Evolutionary conservation across 495 filamentous ascomycete genomes (phyloP).

Genomic region (Hypoxylon fragiforme): DNA sequence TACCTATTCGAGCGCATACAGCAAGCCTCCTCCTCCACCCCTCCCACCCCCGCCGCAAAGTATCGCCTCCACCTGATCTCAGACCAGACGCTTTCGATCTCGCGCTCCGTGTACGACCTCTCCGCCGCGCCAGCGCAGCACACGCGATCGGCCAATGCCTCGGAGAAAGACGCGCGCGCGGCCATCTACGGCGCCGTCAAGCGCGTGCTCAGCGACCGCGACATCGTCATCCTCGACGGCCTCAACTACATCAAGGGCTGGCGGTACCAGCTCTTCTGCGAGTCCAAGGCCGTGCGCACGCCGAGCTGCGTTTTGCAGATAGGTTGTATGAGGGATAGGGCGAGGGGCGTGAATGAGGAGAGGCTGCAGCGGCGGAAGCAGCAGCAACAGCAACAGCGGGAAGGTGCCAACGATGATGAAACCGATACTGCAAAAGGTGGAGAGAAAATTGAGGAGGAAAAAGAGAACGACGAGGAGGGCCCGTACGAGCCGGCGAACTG

Average conservation of each 20-base stretch:
- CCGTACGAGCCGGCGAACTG: conserved; percentile 70
- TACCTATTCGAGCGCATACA: conserved; percentile 64
- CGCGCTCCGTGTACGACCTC: conserved; percentile 65
- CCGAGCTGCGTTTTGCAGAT: conserved; percentile 85
- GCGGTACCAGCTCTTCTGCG: conserved; percentile 93
- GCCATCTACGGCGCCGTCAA: conserved; percentile 84
- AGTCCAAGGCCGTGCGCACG: conserved; percentile 84
- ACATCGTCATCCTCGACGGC: conserved; percentile 86
- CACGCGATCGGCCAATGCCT: conserved; percentile 57
- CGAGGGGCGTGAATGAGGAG: conserved; percentile 61
- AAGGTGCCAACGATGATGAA: neutral
- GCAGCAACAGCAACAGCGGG: too few species aligned
- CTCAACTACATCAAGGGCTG: conserved; percentile 98
- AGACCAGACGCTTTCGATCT: conserved; percentile 65
- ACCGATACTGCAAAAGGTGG: neutral
- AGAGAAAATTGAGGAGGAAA: conserved; percentile 19
- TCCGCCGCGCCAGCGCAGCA: conserved; percentile 52
- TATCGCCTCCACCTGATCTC: conserved; percentile 69
- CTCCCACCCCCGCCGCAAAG: conserved; percentile 38
- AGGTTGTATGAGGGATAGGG: conserved; percentile 72
- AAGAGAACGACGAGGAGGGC: conserved; percentile 48
- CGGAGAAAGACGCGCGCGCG: conserved; percentile 92
- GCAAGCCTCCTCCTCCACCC: conserved; percentile 19
- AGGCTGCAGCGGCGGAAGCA: conserved; percentile 38
- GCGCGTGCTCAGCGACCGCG: conserved; percentile 72